These are phyloP conservation scores for Penicillium ochrochloron DNA, from an alignment of 495 filamentous ascomycete genomes.

Conservation along the genomic window DNA sequence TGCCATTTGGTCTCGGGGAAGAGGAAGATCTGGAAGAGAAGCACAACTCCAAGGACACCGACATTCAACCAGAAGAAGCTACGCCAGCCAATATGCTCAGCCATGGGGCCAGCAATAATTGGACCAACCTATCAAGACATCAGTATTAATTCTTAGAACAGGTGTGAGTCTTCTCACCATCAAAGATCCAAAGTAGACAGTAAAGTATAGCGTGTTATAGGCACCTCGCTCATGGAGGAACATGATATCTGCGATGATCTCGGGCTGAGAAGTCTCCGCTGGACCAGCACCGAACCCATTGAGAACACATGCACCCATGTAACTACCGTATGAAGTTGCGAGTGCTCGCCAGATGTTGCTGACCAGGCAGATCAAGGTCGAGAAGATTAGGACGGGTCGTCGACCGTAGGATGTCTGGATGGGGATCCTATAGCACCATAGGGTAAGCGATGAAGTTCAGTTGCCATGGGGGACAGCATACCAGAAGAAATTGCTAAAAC, in stretches of 20 bases:
- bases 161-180: slow-evolving; percentile 30
- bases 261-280: slow-evolving; percentile 60
- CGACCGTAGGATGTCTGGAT: slow-evolving; percentile 62
- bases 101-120: slow-evolving; percentile 63
- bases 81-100: slow-evolving; percentile 59
- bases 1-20: slow-evolving; percentile 68
- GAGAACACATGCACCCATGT: slow-evolving; percentile 65
- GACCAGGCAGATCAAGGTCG: slow-evolving; percentile 59
- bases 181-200: slow-evolving; percentile 50
- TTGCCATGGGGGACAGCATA: slow-evolving; percentile 12
- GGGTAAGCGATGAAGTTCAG: background rate
- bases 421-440: slow-evolving; percentile 49
- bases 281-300: slow-evolving; percentile 65
- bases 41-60: slow-evolving; percentile 47
- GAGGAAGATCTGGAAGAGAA: slow-evolving; percentile 58
- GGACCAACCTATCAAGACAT: slow-evolving; percentile 44
- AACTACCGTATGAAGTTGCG: slow-evolving; percentile 59
- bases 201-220: slow-evolving; percentile 70
- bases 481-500: slow-evolving; percentile 68
- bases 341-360: slow-evolving; percentile 63
- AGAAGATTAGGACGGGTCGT: slow-evolving; percentile 62
- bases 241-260: slow-evolving; percentile 68
- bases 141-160: background rate
- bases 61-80: slow-evolving; percentile 63
- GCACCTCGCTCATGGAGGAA: slow-evolving; percentile 70